Evolutionary conservation across 2,329 filamentous ascomycete species (phyloP).

Genomic region (Dactylonectria estremocensis): DNA sequence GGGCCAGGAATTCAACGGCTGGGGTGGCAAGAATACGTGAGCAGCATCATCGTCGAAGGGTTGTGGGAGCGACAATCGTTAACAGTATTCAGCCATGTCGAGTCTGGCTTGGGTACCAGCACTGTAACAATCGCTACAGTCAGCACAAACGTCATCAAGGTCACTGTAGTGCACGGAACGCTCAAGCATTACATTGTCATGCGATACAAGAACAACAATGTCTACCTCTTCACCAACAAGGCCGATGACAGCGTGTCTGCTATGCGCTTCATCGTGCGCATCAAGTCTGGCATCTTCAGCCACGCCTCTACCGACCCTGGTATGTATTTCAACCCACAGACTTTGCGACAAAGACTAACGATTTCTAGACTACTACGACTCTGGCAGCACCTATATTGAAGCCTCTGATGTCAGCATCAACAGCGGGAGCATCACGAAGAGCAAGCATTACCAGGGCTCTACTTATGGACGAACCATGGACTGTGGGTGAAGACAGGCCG

Average conservation of each 20-base stretch:
- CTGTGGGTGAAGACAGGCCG: constrained; percentile 28
- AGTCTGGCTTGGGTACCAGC: constrained; percentile 51
- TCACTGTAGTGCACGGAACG: constrained; percentile 53
- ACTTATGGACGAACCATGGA: constrained; percentile 56
- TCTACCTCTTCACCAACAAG: constrained; percentile 62
- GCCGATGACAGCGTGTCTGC: constrained; percentile 56
- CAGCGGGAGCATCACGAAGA: constrained; percentile 53
- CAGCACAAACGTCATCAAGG: constrained; percentile 52
- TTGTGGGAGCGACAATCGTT: background rate
- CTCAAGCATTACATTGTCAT: constrained; percentile 55
- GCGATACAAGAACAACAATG: constrained; percentile 55
- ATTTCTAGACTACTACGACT: constrained; percentile 50
- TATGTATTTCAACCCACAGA: background rate
- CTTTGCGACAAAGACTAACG: background rate
- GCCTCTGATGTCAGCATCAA: constrained; percentile 49
- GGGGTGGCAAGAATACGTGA: constrained; percentile 49
- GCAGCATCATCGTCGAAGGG: background rate
- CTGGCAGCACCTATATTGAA: constrained; percentile 54
- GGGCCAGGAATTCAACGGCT: constrained; percentile 52
- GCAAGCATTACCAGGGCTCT: constrained; percentile 58
- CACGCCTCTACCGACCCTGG: constrained; percentile 45
- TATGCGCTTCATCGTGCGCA: constrained; percentile 56
- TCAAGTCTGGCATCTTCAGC: constrained; percentile 50
- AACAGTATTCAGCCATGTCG: constrained; percentile 44
- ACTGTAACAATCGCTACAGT: constrained; percentile 50